Base-by-base conservation (phyloP, 2,329 filamentous ascomycete species). In the Ambrosiella xylebori region DNA sequence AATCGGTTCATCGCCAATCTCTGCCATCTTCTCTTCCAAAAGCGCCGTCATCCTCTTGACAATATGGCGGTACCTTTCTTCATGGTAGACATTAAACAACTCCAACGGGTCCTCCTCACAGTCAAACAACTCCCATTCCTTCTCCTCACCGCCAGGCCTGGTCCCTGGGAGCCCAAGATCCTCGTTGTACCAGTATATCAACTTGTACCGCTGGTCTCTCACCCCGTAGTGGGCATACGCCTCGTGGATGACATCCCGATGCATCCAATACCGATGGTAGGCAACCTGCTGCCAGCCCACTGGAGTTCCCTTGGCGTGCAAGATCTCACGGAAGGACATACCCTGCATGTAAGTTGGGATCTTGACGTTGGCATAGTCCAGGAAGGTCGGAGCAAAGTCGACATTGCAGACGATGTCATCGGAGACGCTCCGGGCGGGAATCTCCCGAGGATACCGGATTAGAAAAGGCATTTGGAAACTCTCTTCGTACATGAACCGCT, bases 11-110 rank as follows among this genome's bases (percentile, higher is more conserved):
- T 77, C 75, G 0, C 75, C 75, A 65, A 77, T 77, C 61, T 76
- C 71, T 2, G 63, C 66, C 75, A 78, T 78, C 68, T 78, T 78
- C 4, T 65, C 62, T 59, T 76, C 73, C 44, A 76, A 58, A 61
- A 72, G 60, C 52, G 40, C 57, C 0, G 67, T 74, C 73, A 76
- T 75, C 0, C 63, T 57, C 58, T 61, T 61, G 0, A 74, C 69
- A 1, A 73, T 65, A 1, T 69, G 64, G 4, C 53, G 38, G 61
- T 75, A 75, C 44, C 64, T 62, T 0, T 65, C 59, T 0, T 75
- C 69, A 1, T 66, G 6, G 52, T 76, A 76, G 15, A 67, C 63
- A 56, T 76, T 76, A 61, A 77, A 75, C 19, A 51, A 47, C n/a
- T 47, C 44, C n/a, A 47, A 47, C 11, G 44, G 44, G n/a, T 47